phyloP scores from a whole-genome alignment of 306 rosid species.

The Pueraria montana region DNA sequence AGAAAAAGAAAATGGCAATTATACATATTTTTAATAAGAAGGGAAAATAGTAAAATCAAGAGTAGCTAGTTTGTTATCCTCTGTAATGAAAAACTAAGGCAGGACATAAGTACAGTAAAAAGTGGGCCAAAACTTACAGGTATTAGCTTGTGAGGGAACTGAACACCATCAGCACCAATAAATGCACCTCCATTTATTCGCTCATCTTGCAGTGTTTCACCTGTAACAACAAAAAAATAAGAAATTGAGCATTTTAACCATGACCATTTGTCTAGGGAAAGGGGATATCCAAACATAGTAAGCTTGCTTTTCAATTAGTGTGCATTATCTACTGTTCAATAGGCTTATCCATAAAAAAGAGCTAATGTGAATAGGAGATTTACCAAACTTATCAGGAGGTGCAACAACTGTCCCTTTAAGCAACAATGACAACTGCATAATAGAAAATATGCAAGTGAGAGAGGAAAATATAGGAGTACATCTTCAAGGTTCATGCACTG shows the following conservation, averaged over 20 bases:
- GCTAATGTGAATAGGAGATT: constrained; percentile 41
- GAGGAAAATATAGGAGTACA: constrained; percentile 26
- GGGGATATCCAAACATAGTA: constrained; percentile 36
- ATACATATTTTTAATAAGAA: background rate
- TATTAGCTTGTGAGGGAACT: constrained; percentile 91
- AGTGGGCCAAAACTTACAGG: constrained; percentile 69
- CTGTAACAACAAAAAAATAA: constrained; percentile 53
- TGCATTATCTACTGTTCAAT: constrained; percentile 32
- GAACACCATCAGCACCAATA: constrained; percentile 83
- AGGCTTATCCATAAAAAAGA: constrained; percentile 39
- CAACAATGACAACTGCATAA: constrained; percentile 86
- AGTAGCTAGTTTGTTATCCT: background rate
- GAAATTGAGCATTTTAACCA: constrained; percentile 33
- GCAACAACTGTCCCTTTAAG: constrained; percentile 97
- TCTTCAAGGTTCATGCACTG: constrained; percentile 35
- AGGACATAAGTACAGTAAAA: constrained; percentile 18
- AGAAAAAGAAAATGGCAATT: constrained; percentile 13
- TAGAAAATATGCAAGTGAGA: constrained; percentile 46
- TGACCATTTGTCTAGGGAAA: constrained; percentile 26
- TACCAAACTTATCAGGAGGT: constrained; percentile 98
- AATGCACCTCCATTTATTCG: constrained; percentile 92
- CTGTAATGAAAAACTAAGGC: constrained; percentile 16
- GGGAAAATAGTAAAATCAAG: constrained; percentile 19
- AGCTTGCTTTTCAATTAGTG: constrained; percentile 29
- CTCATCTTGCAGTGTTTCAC: constrained; percentile 94